Base-by-base conservation (phyloP, 345 rosid species). In the Lepidium aucheri region DNA sequence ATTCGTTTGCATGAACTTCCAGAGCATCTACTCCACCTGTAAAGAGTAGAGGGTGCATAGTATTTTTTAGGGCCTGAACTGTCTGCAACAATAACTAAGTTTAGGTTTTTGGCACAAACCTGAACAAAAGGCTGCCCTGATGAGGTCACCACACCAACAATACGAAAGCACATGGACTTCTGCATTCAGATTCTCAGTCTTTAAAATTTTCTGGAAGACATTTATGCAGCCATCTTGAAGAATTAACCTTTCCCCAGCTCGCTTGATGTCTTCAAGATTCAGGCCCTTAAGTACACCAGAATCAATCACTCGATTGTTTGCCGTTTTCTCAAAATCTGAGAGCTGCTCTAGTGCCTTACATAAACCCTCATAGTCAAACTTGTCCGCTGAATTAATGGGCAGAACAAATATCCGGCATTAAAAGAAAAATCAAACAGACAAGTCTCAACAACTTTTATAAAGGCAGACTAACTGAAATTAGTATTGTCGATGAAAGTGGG, bases 71-170 rank as follows among this genome's bases (percentile, higher is more conserved):
- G 38, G 13, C 11, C 8, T 13, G n/a, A 16, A 9, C 16, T 45
- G 24, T n/a, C 59, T 5, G 15, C 65, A 41, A 62, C 18, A 34
- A 28, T 24, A 9, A 46, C 6, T 3, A 60, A 35, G 45, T 11
- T 11, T 13, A 54, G 2, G 30, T 33, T 12, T 20, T 53, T 24
- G 22, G 38, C 38, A 62, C 65, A 22, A 68, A 74, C 99, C 90
- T 57, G 94, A 81, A 70, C 75, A 74, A 46, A 91, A 87, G 53
- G 90, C 86, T 47, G 89, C 80, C 55, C 90, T 84, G 67, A 95
- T 91, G 68, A 95, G 95, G 70, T 89, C 95, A 65, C 81, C 95
- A 65, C 91, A 95, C 99, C 99, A 95, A 78, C 96, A 95, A 70
- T 89, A 95, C 6, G 98, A 95, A 53, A 91, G 90, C 46, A 95